Evolutionary conservation across 805 yeast genomes (phyloP).

Genomic region (Kurtzmaniella cleridarum): DNA sequence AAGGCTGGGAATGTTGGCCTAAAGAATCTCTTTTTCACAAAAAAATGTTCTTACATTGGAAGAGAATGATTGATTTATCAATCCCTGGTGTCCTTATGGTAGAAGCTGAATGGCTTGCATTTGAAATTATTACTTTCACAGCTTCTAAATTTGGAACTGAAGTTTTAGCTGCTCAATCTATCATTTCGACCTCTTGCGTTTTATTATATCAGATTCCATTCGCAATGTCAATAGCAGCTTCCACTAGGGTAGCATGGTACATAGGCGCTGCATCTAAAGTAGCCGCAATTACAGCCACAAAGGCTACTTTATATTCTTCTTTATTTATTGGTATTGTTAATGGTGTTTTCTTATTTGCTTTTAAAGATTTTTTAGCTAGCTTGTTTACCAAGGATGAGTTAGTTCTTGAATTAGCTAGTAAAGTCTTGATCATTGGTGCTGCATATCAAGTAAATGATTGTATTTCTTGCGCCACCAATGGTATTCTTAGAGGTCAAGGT

Average conservation of each 20-base stretch:
- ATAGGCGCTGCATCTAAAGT: conserved; percentile 57
- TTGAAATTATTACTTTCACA: conserved; percentile 65
- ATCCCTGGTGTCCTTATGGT: conserved; percentile 75
- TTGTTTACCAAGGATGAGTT: conserved; percentile 36
- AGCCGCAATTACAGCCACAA: conserved; percentile 31
- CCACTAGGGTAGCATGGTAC: conserved; percentile 73
- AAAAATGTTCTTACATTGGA: conserved; percentile 49
- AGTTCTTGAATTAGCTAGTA: conserved; percentile 33
- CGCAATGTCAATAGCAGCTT: conserved; percentile 68
- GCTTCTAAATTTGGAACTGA: conserved; percentile 65
- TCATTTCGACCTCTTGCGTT: conserved; percentile 63
- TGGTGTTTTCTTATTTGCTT: conserved; percentile 30
- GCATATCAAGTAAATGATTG: conserved; percentile 50
- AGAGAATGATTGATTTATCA: conserved; percentile 56
- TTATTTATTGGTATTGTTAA: conserved; percentile 30
- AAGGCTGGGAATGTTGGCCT: conserved; percentile 45
- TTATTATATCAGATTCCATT: conserved; percentile 70
- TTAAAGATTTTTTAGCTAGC: conserved; percentile 33
- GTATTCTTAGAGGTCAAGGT: conserved; percentile 55
- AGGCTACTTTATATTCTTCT: conserved; percentile 31
- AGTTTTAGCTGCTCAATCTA: conserved; percentile 68
- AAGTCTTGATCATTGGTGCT: conserved; percentile 42
- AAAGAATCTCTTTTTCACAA: conserved; percentile 17
- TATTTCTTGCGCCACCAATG: conserved; percentile 45
- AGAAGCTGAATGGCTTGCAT: conserved; percentile 73